Evolutionary conservation across 2,329 filamentous ascomycete species (phyloP), one percentile per base, ranked within the genome.

Genomic region (Botrytis cinerea): DNA sequence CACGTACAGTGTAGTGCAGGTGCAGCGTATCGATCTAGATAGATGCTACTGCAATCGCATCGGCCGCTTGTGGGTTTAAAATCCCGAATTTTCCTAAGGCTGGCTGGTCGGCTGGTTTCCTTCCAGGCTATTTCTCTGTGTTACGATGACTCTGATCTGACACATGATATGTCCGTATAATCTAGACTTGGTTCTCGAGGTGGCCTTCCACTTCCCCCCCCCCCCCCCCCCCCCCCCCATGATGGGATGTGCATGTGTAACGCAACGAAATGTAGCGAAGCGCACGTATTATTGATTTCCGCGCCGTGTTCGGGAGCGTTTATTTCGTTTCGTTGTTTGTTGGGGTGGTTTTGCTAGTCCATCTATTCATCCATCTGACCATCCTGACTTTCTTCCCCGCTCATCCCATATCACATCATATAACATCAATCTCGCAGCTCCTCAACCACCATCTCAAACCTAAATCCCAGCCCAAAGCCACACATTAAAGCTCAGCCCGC

Each of bases 181-280:
- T 25, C 14, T n/a, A 18, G 61, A 6, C 40, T 45, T 16, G 62
- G 32, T 6, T 12, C 18, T 8, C 8, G 18, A 25, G 9, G 12
- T 62, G n/a, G 25, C 12, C 60, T 18, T 62, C 35, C 0, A 59
- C n/a, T n/a, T n/a, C n/a, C n/a, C n/a, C n/a, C n/a, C n/a, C n/a
- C n/a, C n/a, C n/a, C n/a, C n/a, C n/a, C n/a, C n/a, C n/a, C n/a
- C 4, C 12, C 4, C 4, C 25, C 35, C 35, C 0, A 0, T 25
- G 46, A 48, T 48, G 48, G 22, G 25, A 51, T 51, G 43, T 18
- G 48, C 38, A 6, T n/a, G 48, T 54, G 48, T 54, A 54, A 25
- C 46, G 8, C 46, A 25, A 51, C 48, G 25, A 9, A 51, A 14
- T 25, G 48, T 2, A 51, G 1, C 25, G 48, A 51, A 54, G 6